Base-by-base conservation (phyloP, 1,284 basidiomycete genomes). In the Sanghuangporus weigelae region DNA sequence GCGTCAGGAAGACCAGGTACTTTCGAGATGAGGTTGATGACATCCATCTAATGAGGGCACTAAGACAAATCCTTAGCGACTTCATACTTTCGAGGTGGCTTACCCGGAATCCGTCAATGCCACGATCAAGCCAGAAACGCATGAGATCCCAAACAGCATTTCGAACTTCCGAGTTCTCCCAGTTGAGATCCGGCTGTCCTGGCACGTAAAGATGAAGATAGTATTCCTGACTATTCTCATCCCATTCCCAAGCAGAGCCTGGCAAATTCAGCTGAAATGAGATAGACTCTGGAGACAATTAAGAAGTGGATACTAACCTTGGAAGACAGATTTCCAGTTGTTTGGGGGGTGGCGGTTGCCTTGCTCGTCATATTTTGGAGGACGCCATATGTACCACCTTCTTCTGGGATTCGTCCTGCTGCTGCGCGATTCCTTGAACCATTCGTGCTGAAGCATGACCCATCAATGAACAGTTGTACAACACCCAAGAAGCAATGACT, bases 161-260 rank as follows among this genome's bases (percentile, higher is more conserved):
- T 31, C 85, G 76, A 11, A 89, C 84, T 42, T 81, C 80, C 0
- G 80, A 79, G 70, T 89, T 86, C 50, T 88, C 84, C 90, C 89
- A 93, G 73, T 93, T 92, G 39, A 92, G 74, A 72, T 93, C 91
- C 0, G 90, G 91, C 75, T 92, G 91, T 67, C 87, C 82, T 11
- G 77, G 71, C 67, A 85, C 79, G 73, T 86, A 93, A 7, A 91
- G 71, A 73, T 92, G 89, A 55, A 92, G 81, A 72, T 91, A 92
- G 69, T 86, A 93, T 73, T 90, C 87, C 65, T 86, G 78, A 0
- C 87, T 89, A 26, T 71, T 71, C 66, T 85, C 83, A 72, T 90
- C 86, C 70, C 84, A 90, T 26, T 86, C 81, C 92, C 92, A 93
- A 3, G 84, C 87, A 1, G 84, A 82, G 26, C 88, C 89, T 86